A percentile compares a stretch with the other conserved stretches of the same genome.
Evolutionary conservation across 2,329 filamentous ascomycete genomes (phyloP).

Genomic region (Aspergillus sp.): DNA sequence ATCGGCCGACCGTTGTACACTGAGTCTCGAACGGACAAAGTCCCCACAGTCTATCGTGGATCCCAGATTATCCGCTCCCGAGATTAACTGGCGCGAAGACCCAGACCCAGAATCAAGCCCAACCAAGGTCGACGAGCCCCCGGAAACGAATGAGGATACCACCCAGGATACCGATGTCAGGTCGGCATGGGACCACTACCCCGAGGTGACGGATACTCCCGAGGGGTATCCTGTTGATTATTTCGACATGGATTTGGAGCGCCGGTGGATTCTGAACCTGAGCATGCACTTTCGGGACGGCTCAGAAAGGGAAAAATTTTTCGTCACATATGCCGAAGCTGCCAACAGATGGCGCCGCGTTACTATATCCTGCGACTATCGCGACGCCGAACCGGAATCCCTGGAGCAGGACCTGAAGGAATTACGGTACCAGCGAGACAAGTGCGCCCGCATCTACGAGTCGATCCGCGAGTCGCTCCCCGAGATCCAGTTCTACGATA

Average conservation of each 20-base stretch:
- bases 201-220: slow-evolving; percentile 26
- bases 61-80: slow-evolving; percentile 42
- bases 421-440: slow-evolving; percentile 83
- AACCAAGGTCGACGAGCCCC: slow-evolving; percentile 33
- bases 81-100: slow-evolving; percentile 39
- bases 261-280: slow-evolving; percentile 91
- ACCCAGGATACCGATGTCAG: slow-evolving; percentile 28
- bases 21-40: slow-evolving; percentile 45
- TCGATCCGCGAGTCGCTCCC: slow-evolving; percentile 85
- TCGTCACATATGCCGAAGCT: slow-evolving; percentile 85
- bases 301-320: slow-evolving; percentile 94
- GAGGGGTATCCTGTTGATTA: slow-evolving; percentile 31
- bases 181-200: slow-evolving; percentile 29
- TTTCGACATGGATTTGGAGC: slow-evolving; percentile 79
- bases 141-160: slow-evolving; percentile 30
- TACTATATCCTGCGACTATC: slow-evolving; percentile 92
- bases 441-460: slow-evolving; percentile 90
- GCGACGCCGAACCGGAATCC: slow-evolving; percentile 73
- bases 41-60: slow-evolving; percentile 41
- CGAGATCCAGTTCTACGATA: slow-evolving; percentile 96
- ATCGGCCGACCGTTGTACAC: slow-evolving; percentile 53
- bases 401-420: slow-evolving; percentile 79
- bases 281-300: slow-evolving; percentile 98
- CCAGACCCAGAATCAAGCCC: slow-evolving; percentile 17
- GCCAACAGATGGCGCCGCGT: slow-evolving; percentile 80